A percentile compares a stretch with the other conserved stretches of the same genome.
These are phyloP conservation scores for Podaxis rugospora DNA, from an alignment of 768 basidiomycete genomes.

Conservation along the genomic window DNA sequence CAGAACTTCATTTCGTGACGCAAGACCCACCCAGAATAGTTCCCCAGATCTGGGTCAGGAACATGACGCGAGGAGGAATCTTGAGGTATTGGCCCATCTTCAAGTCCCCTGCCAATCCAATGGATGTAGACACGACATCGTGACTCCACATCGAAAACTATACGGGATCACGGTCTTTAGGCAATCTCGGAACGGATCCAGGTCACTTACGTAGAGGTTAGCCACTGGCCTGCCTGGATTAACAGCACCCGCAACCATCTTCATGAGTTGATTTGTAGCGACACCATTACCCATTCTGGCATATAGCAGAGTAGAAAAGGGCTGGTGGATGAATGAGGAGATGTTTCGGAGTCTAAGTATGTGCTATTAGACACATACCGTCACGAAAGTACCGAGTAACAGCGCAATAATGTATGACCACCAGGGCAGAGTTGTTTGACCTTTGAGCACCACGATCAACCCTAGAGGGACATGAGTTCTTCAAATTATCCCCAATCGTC, in stretches of 20 bases:
- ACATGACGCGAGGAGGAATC: constrained; percentile 64
- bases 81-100: constrained; percentile 73
- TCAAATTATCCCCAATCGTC: not conserved
- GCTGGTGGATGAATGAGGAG: constrained; percentile 22
- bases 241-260: constrained; percentile 58
- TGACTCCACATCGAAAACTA: constrained; percentile 71
- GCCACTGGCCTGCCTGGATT: constrained; percentile 64
- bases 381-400: constrained; percentile 41
- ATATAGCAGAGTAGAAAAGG: constrained; percentile 52
- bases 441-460: constrained; percentile 51
- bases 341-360: not conserved
- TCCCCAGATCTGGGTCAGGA: constrained; percentile 62
- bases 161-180: not conserved
- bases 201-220: constrained; percentile 54
- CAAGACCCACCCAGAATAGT: constrained; percentile 45
- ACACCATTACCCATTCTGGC: constrained; percentile 61
- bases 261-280: constrained; percentile 57
- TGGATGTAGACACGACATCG: constrained; percentile 51
- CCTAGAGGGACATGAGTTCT: constrained; percentile 24
- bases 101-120: constrained; percentile 51
- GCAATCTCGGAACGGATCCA: not conserved
- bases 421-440: constrained; percentile 58
- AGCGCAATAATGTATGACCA: constrained; percentile 60
- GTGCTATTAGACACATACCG: constrained; percentile 18
- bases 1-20: not conserved